Evolutionary conservation across 2,329 filamentous ascomycete genomes (phyloP), one percentile per base, ranked within the genome.

Genomic region (Paecilomyces formosus): DNA sequence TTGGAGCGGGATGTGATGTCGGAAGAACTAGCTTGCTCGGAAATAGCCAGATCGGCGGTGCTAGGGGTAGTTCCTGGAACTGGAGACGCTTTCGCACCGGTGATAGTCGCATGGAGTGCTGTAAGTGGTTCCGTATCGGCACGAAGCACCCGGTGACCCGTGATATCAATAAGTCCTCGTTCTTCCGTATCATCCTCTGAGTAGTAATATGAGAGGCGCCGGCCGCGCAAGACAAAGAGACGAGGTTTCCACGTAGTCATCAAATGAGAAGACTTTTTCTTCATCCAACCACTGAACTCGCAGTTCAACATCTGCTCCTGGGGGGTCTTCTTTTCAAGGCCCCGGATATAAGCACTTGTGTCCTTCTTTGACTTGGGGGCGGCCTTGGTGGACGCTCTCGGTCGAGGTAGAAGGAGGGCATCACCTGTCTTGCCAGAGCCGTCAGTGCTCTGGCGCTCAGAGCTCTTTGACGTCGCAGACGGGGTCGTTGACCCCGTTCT

Each of bases 241-340:
- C 94, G 87, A 12, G 92, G 89, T 70, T 97, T 99, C 94, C 94
- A 99, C 1, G 92, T 96, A 2, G 92, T 92, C 88, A 99, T 96
- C 33, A 97, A 80, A 68, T 93, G 94, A 1, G 91, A 93, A 60
- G 91, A 96, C 75, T 95, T 92, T 82, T 99, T 99, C 81, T 94
- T 97, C 94, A 99, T 99, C 94, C 94, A 99, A 1, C 94, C 94
- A 68, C 88, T 93, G 72, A 96, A 97, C 70, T 99, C 93, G 57
- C 91, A 93, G 61, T 85, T 86, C 61, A 86, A 79, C 74, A 96
- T 94, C 61, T 93, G 92, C 70, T 96, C 90, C 57, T 86, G 81
- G 0, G 94, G 94, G 0, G 84, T 78, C 60, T 93, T 88, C 74
- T 92, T 92, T 65, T 89, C 83, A 49, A 97, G 78, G 0, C 94